Base-by-base conservation (phyloP, 2,329 filamentous ascomycete genomes). In the Fusarium nelsonii region DNA sequence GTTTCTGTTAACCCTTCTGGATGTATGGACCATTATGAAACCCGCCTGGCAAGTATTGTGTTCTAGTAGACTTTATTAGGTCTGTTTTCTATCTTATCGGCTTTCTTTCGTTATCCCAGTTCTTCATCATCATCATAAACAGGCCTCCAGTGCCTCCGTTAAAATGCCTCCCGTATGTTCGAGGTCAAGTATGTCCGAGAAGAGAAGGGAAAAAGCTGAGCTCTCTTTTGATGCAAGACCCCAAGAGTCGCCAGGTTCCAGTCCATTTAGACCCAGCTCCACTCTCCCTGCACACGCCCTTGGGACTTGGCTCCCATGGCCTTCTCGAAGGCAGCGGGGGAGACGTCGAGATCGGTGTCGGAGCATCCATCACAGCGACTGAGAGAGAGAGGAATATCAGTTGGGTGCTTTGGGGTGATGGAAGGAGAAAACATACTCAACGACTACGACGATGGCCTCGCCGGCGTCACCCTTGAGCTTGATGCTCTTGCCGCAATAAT, bases 401-500 rank as follows among this genome's bases (percentile, higher is more conserved):
- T 34, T 8, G 28, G 3, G 8, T 30, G 18, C 6, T 4, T 26
- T 4, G 33, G 33, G 7, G 6, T 6, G 0, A 11, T n/a, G 7
- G 23, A 4, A 6, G 15, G 34, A 7, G n/a, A 12, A 4, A 12
- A 37, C 48, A 37, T 56, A 63, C 59, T 93, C 91, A 8, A 92
- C 90, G 8, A 93, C 87, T 20, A 80, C 88, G 28, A 92, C 83
- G 68, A 89, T 87, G 14, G 88, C 83, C 40, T 84, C 65, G 43
- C 70, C 72, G 49, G 68, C 77, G 34, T 80, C 80, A 59, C 89
- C 81, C 46, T 79, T 82, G 30, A 92, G 85, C 28, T 90, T 82
- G n/a, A 96, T 86, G 76, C 83, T 88, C 73, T 82, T 81, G 3
- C 89, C 90, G 73, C 92, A 95, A 2, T 80, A 75, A 6, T 81